A percentile compares a stretch with the other conserved stretches of the same genome.
Evolutionary conservation across 208 protist genomes (phyloP).

Genomic region (Zelonia costaricensis): DNA sequence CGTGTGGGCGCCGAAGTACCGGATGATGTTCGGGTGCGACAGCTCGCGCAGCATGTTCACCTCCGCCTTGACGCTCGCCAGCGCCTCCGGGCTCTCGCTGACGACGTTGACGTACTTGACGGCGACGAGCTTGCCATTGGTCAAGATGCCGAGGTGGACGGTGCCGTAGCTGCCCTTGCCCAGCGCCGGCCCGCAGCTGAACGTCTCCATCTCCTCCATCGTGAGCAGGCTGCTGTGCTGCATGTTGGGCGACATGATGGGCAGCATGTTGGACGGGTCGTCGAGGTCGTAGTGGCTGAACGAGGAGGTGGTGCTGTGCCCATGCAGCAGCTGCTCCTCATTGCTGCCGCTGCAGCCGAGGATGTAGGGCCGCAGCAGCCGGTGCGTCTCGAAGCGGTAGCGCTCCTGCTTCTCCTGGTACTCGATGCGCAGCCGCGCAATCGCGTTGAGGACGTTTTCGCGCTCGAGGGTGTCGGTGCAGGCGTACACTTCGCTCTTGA

Average conservation of each 20-base stretch:
- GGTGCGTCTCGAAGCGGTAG: slow-evolving; percentile 63
- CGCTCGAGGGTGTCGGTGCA: slow-evolving; percentile 40
- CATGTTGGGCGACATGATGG: slow-evolving; percentile 23
- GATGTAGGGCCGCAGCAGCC: slow-evolving; percentile 44
- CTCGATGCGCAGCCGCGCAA: slow-evolving; percentile 69
- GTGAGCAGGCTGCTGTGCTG: slow-evolving; percentile 45
- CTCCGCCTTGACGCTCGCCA: slow-evolving; percentile 61
- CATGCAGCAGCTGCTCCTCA: slow-evolving; percentile 7
- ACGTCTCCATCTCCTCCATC: slow-evolving; percentile 76
- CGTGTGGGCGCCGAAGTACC: slow-evolving; percentile 76
- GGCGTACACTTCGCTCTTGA: slow-evolving; percentile 56
- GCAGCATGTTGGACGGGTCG: slow-evolving; percentile 15
- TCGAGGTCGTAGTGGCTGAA: slow-evolving; percentile 17
- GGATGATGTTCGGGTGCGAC: slow-evolving; percentile 85
- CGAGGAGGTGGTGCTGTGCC: slow-evolving; percentile 8
- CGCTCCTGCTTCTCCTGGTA: slow-evolving; percentile 71
- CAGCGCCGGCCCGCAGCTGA: slow-evolving; percentile 72
- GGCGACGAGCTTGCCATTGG: slow-evolving; percentile 56
- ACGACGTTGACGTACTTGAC: slow-evolving; percentile 70
- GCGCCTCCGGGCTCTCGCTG: slow-evolving; percentile 45
- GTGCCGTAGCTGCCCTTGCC: slow-evolving; percentile 75
- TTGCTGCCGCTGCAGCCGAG: slow-evolving; percentile 22
- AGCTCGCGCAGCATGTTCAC: slow-evolving; percentile 77
- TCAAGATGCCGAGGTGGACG: slow-evolving; percentile 63
- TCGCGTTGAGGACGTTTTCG: slow-evolving; percentile 71